phyloP scores from a whole-genome alignment of 108 stramenopile species.

The Skeletonema marinoi region DNA sequence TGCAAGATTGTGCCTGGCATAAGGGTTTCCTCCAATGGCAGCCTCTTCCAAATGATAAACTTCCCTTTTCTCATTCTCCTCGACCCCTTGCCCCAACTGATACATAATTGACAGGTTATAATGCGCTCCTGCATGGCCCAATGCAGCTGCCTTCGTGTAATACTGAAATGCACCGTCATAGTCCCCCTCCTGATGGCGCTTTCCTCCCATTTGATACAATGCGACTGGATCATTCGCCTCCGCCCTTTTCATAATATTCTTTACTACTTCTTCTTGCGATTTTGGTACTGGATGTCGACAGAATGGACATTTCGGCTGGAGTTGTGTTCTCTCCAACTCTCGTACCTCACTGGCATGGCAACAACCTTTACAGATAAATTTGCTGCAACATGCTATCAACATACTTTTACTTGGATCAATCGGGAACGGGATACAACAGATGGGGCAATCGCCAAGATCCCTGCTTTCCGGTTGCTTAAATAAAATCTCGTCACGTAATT shows the following conservation, averaged over 20 bases:
- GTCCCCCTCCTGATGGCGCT: no score
- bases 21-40: not conserved
- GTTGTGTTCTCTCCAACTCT: not conserved
- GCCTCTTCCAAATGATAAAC: not conserved
- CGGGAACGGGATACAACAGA: not conserved
- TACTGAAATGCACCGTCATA: no score
- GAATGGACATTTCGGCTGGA: not conserved
- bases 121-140: no score
- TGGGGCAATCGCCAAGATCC: not conserved
- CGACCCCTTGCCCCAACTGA: no score
- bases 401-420: not conserved
- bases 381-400: not conserved
- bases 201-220: not conserved
- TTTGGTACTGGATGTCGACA: not conserved
- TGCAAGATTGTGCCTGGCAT: not conserved
- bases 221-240: not conserved
- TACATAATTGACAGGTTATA: no score
- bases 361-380: not conserved
- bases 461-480: constrained; percentile 3
- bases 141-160: no score
- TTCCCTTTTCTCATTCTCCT: no score
- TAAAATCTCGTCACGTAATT: not conserved
- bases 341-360: not conserved
- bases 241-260: not conserved
- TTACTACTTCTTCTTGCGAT: not conserved